Evolutionary conservation across 106 monocot species (phyloP).

Genomic region (Allium cepa): DNA sequence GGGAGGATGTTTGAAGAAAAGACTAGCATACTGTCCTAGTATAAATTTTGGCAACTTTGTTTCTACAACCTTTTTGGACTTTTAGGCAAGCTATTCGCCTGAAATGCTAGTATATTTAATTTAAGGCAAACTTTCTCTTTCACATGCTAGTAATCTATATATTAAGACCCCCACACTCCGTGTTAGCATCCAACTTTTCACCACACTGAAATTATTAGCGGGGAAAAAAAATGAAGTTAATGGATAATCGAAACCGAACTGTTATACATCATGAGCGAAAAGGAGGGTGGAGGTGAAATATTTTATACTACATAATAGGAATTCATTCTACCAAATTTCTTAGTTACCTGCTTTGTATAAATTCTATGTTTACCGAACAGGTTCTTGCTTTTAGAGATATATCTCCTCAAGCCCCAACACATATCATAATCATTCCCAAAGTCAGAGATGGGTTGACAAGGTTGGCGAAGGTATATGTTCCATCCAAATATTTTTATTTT

Average conservation of each 20-base stretch:
- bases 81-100: not conserved
- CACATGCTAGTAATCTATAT: too few relatives aligned
- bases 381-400: conserved; percentile 89
- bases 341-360: not conserved
- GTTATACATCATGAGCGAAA: too few relatives aligned
- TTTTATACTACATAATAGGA: not conserved
- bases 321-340: not conserved
- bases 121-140: too few relatives aligned
- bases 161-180: too few relatives aligned
- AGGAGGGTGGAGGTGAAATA: too few relatives aligned
- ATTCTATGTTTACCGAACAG: conserved; percentile 15
- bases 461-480: conserved; percentile 55
- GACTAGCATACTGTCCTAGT: not conserved
- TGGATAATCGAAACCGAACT: too few relatives aligned
- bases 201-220: too few relatives aligned
- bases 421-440: conserved; percentile 82
- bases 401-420: conserved; percentile 67
- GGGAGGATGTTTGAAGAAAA: not conserved
- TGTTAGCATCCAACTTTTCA: too few relatives aligned
- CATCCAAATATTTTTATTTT: too few relatives aligned
- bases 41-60: not conserved
- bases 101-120: too few relatives aligned
- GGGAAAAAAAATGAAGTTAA: too few relatives aligned
- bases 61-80: not conserved
- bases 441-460: conserved; percentile 80